Evolutionary conservation across 2,329 filamentous ascomycete species (phyloP).

Genomic region (Epichloe brachyelytri): DNA sequence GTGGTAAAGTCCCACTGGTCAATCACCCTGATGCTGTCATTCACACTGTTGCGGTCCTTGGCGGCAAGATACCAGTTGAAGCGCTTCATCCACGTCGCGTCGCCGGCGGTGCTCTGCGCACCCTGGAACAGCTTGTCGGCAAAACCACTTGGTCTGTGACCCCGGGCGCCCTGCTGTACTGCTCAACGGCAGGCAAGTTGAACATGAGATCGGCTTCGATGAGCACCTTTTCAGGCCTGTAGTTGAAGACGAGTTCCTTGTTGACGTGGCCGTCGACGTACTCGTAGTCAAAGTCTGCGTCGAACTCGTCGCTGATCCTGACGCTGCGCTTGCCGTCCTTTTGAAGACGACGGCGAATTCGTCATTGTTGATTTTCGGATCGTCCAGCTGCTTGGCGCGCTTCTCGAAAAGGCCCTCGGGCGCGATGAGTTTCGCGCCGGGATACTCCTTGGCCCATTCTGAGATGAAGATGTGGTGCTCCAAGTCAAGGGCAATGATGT

Average conservation of each 20-base stretch:
- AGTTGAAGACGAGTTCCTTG: constrained; percentile 78
- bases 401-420: constrained; percentile 77
- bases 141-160: constrained; percentile 21
- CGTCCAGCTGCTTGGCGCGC: constrained; percentile 44
- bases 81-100: constrained; percentile 63
- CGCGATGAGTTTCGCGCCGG: constrained; percentile 66
- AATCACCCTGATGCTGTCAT: constrained; percentile 55
- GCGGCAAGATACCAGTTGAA: constrained; percentile 67
- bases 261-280: constrained; percentile 71
- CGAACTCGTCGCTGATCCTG: constrained; percentile 63
- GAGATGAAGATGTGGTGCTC: constrained; percentile 94
- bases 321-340: constrained; percentile 37
- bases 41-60: constrained; percentile 54
- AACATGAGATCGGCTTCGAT: constrained; percentile 88
- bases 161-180: constrained; percentile 59
- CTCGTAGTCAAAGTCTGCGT: constrained; percentile 74
- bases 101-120: constrained; percentile 49
- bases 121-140: constrained; percentile 31
- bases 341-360: constrained; percentile 57
- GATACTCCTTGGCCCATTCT: constrained; percentile 70
- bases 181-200: constrained; percentile 78
- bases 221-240: constrained; percentile 64
- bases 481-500: constrained; percentile 76
- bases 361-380: constrained; percentile 34
- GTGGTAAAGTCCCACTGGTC: constrained; percentile 72